phyloP scores from a whole-genome alignment of 768 basidiomycete genomes.

The Tulasnella sp. region DNA sequence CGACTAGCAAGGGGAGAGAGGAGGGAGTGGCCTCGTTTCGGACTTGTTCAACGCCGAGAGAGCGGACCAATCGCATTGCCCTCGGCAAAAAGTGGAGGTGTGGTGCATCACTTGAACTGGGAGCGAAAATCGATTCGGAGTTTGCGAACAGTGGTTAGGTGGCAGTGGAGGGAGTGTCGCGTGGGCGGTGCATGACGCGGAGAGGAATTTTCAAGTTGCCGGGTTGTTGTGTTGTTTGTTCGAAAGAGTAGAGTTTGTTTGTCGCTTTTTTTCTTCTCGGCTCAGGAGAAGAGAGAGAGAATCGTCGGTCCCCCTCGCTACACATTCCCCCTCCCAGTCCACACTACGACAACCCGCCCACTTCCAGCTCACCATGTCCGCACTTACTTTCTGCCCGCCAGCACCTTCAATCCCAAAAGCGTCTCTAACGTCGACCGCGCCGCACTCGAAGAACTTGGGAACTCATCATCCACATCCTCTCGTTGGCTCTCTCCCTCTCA shows the following conservation, averaged over 20 bases:
- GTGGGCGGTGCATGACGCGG: neutral
- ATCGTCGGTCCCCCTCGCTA: neutral
- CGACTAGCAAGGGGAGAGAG: too few relatives aligned
- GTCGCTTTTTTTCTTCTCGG: neutral
- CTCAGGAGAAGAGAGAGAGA: neutral
- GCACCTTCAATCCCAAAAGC: neutral
- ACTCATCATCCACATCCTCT: neutral
- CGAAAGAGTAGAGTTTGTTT: neutral
- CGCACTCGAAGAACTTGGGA: neutral
- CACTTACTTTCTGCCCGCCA: neutral
- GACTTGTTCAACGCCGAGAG: too few relatives aligned
- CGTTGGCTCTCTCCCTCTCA: conserved; percentile 3
- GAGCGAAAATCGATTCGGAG: neutral
- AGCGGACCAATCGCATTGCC: too few relatives aligned
- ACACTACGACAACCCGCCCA: neutral
- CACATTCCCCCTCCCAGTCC: neutral
- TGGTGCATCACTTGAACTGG: neutral
- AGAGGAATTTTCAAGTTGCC: neutral
- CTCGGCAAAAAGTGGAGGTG: too few relatives aligned
- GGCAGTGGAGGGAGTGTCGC: neutral
- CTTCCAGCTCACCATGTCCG: neutral
- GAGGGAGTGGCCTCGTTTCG: too few relatives aligned
- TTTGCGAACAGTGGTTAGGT: neutral
- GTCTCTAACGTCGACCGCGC: neutral
- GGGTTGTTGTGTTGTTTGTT: neutral